A percentile compares a stretch with the other conserved stretches of the same genome.
Conservation (phyloP, 148 eudicot genomes). For the Fagopyrum esculentum region DNA sequence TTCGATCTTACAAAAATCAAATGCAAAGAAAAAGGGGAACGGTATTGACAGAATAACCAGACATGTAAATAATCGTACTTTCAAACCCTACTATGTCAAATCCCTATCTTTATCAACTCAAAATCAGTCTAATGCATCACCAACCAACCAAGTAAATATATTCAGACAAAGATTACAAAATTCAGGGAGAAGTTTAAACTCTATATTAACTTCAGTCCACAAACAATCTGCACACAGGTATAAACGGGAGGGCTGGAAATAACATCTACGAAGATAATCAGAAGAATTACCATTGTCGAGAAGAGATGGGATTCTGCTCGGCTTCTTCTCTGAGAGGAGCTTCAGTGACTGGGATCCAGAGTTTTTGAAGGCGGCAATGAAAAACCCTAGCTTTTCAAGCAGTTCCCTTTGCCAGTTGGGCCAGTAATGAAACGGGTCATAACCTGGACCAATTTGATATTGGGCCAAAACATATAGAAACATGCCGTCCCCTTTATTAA, state of each 20-base stretch:
- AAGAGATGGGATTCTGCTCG: not conserved
- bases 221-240: not conserved
- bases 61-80: not conserved
- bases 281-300: slow-evolving; percentile 7
- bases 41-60: not conserved
- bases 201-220: not conserved
- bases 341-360: not conserved
- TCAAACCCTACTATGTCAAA: not conserved
- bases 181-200: not conserved
- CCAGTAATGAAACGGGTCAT: not conserved
- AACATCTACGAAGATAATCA: not conserved
- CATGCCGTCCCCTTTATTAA: not conserved
- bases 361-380: not conserved
- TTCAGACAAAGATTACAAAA: not conserved
- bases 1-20: not conserved
- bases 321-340: not conserved
- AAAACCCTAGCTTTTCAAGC: slow-evolving; percentile 8
- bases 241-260: not conserved
- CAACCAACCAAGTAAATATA: not conserved
- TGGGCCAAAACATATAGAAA: not conserved
- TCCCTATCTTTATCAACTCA: not conserved
- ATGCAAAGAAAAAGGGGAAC: not conserved
- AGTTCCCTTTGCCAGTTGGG: not conserved
- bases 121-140: not conserved
- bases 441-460: not conserved